Evolutionary conservation across 805 yeast species (phyloP).

Genomic region (Torulaspora franciscae): DNA sequence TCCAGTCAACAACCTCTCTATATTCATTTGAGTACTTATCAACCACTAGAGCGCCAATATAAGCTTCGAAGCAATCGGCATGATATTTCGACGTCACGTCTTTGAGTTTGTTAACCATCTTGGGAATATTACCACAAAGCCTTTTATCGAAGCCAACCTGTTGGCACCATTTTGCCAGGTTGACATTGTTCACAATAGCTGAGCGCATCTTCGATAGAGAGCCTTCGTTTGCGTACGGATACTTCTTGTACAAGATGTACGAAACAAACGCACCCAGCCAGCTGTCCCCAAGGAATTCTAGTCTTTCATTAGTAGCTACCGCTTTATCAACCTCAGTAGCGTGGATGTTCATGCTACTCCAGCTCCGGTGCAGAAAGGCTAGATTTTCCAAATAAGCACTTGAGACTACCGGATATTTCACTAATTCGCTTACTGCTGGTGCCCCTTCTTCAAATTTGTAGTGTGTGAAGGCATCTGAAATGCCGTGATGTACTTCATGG

Average conservation of each 20-base stretch:
- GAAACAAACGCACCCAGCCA: constrained; percentile 64
- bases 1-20: constrained; percentile 48
- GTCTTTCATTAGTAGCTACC: constrained; percentile 53
- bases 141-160: constrained; percentile 57
- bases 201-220: constrained; percentile 62
- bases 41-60: constrained; percentile 67
- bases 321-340: constrained; percentile 16
- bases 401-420: constrained; percentile 21
- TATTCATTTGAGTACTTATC: constrained; percentile 44
- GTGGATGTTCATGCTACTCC: constrained; percentile 17
- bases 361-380: constrained; percentile 24
- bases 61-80: constrained; percentile 89
- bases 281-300: constrained; percentile 85
- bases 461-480: constrained; percentile 7
- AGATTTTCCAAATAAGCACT: constrained; percentile 19
- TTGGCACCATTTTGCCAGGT: constrained; percentile 58
- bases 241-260: constrained; percentile 52
- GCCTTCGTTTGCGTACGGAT: constrained; percentile 72
- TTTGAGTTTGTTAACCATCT: constrained; percentile 43
- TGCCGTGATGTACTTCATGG: constrained; percentile 6
- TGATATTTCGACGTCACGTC: constrained; percentile 46
- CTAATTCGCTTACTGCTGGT: constrained; percentile 10
- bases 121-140: constrained; percentile 47
- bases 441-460: constrained; percentile 10
- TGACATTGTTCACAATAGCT: constrained; percentile 60